Percentiles rank a stretch among this genome's conserved stretches.
Evolutionary conservation across 1,139 yeast species (phyloP).

Genomic region (Yamadazyma siamensis): DNA sequence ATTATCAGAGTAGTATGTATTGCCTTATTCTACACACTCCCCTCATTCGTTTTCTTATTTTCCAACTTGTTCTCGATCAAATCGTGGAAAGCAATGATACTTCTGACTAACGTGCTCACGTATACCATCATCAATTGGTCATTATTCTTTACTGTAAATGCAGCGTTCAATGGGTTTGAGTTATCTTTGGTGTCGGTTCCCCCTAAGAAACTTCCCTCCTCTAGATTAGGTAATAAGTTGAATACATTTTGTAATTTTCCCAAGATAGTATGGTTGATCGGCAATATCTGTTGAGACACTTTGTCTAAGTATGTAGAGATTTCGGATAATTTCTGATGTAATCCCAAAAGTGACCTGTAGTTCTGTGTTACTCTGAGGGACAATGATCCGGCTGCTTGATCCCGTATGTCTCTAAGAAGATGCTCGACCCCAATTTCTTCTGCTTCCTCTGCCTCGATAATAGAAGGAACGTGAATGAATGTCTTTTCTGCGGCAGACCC

Average conservation of each 20-base stretch:
- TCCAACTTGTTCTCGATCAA: constrained; percentile 93
- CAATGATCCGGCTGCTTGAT: constrained; percentile 93
- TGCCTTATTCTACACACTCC: too few species aligned
- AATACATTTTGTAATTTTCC: constrained; percentile 95
- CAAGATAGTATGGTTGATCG: constrained; percentile 84
- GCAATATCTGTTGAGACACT: constrained; percentile 68
- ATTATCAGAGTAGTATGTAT: too few species aligned
- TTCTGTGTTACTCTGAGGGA: constrained; percentile 86
- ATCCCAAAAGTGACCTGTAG: constrained; percentile 81
- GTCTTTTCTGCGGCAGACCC: constrained; percentile 95
- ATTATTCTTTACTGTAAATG: constrained; percentile 88
- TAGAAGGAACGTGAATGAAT: constrained; percentile 88
- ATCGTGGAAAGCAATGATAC: constrained; percentile 95
- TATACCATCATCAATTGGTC: constrained; percentile 95
- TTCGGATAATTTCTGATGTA: constrained; percentile 75
- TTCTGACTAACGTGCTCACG: constrained; percentile 83
- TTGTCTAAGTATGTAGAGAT: constrained; percentile 77
- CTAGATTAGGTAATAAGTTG: constrained; percentile 83
- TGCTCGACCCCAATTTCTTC: constrained; percentile 99
- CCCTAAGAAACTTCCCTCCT: constrained; percentile 17
- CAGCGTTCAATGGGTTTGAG: constrained; percentile 59
- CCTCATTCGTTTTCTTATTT: constrained; percentile 57
- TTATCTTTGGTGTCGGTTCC: constrained; percentile 19
- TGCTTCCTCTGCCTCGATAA: constrained; percentile 96
- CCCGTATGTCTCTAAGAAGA: constrained; percentile 86